These are phyloP conservation scores for Coniochaeta sp. DNA, from an alignment of 2,329 filamentous ascomycete species.

Conservation along the genomic window DNA sequence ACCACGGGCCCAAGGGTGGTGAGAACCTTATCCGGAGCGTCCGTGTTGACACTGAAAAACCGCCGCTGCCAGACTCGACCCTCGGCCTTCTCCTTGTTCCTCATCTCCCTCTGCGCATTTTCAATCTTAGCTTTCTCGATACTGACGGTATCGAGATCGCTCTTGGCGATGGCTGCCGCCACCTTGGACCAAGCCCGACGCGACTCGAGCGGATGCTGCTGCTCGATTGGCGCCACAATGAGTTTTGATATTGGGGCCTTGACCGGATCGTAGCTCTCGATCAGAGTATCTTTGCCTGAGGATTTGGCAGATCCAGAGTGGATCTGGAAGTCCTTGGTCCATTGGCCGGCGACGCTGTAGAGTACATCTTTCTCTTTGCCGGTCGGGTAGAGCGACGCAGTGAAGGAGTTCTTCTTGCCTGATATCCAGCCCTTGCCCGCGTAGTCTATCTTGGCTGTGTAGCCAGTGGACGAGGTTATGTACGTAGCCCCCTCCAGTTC, in stretches of 20 bases:
- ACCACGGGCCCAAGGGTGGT: constrained; percentile 34
- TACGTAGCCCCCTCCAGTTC: constrained; percentile 81
- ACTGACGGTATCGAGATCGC: constrained; percentile 76
- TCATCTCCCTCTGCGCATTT: constrained; percentile 69
- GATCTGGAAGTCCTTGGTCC: constrained; percentile 77
- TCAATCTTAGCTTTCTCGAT: constrained; percentile 84
- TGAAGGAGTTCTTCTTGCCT: constrained; percentile 91
- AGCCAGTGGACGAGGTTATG: constrained; percentile 82
- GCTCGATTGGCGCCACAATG: constrained; percentile 60
- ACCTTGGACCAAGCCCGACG: constrained; percentile 85
- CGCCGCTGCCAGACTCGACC: constrained; percentile 71
- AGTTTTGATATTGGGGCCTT: constrained; percentile 57
- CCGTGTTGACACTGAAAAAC: constrained; percentile 61
- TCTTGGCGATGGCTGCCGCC: constrained; percentile 67
- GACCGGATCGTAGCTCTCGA: constrained; percentile 56
- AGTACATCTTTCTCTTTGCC: constrained; percentile 63
- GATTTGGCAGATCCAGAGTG: constrained; percentile 54
- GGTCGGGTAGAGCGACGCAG: constrained; percentile 64
- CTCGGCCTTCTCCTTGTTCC: constrained; percentile 68
- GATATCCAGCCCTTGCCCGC: constrained; percentile 89
- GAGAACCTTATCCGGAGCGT: constrained; percentile 34
- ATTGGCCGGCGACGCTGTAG: constrained; percentile 83
- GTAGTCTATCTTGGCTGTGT: constrained; percentile 85
- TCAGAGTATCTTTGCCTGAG: constrained; percentile 34
- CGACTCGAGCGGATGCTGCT: constrained; percentile 82